Evolutionary conservation across 495 filamentous ascomycete genomes (phyloP).

Genomic region (Penicillium salamii): DNA sequence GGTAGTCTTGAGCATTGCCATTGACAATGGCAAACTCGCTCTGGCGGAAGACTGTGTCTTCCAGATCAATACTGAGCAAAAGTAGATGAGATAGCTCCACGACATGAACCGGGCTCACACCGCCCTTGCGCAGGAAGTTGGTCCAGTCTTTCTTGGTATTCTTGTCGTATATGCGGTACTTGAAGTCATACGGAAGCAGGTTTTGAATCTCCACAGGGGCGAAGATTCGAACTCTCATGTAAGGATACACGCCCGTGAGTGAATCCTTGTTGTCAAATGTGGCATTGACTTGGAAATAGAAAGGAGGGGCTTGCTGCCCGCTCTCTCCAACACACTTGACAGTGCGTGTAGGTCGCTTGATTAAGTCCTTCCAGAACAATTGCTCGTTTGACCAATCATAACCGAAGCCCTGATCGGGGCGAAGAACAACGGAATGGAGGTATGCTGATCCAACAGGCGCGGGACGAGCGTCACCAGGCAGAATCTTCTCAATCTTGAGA

Average conservation of each 20-base stretch:
- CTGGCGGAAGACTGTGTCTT: constrained; percentile 89
- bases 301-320: constrained; percentile 72
- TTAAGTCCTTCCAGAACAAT: constrained; percentile 87
- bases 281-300: constrained; percentile 94
- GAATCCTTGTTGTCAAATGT: constrained; percentile 78
- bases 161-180: constrained; percentile 97
- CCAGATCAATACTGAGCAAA: constrained; percentile 88
- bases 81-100: constrained; percentile 93
- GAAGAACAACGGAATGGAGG: constrained; percentile 82
- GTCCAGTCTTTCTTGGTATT: constrained; percentile 98
- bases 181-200: constrained; percentile 94
- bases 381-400: constrained; percentile 90
- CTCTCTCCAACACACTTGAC: constrained; percentile 83
- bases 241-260: constrained; percentile 78
- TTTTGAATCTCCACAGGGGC: constrained; percentile 95
- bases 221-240: constrained; percentile 87
- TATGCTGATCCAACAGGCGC: constrained; percentile 91
- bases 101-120: constrained; percentile 94
- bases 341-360: constrained; percentile 77
- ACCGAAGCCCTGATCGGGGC: constrained; percentile 95
- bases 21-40: constrained; percentile 98
- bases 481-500: constrained; percentile 95
- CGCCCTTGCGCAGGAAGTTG: constrained; percentile 93
- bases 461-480: constrained; percentile 86
- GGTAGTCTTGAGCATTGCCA: constrained; percentile 82